Base-by-base conservation (phyloP, 108 stramenopile species). In the Discostella stelligeroides region DNA sequence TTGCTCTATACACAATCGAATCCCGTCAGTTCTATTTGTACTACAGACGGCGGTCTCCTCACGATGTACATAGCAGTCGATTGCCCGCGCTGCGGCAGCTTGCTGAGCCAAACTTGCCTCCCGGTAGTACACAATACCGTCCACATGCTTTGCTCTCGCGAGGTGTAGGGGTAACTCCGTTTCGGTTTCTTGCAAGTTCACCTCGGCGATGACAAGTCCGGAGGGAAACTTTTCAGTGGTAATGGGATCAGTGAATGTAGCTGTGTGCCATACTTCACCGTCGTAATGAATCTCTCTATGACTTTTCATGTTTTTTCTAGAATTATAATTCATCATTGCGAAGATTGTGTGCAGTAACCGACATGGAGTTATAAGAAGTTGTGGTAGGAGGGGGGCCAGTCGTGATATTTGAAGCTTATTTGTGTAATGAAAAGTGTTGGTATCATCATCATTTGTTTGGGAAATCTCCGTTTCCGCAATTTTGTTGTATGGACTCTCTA, bases 51-150 rank as follows among this genome's bases (percentile, higher is more conserved):
- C 59, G 50, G 41, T 29, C 17, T 9, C 45, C 30, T 70, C 66
- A 1, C 78, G 69, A 53, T 38, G 66, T 9, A 70, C 23, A 25
- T 64, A 78, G 27, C 76, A 78, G 40, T 78, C 76, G 39, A 78
- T 65, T 10, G 76, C 76, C 24, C 76, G 54, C 29, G 76, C 76
- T n/a, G 76, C 76, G 9, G 76, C 76, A 39, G 76, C 76, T 38
- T 70, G 64, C 30, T 70, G 34, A 0, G 76, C 76, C 15, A 70
- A 25, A 0, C 50, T 27, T 17, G 40, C 30, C 8, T 8, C 5
- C 17, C 23, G 7, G 27, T 71, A 71, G 40, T 62, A 71, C 15
- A 71, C 70, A 61, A 56, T 72, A 14, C 72, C 72, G 20, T 63
- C 55, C 0, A 45, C 23, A 34, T 63, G 23, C 38, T 12, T 43